Evolutionary conservation across 768 basidiomycete species (phyloP).

Genomic region (Hydnomerulius pinastri): DNA sequence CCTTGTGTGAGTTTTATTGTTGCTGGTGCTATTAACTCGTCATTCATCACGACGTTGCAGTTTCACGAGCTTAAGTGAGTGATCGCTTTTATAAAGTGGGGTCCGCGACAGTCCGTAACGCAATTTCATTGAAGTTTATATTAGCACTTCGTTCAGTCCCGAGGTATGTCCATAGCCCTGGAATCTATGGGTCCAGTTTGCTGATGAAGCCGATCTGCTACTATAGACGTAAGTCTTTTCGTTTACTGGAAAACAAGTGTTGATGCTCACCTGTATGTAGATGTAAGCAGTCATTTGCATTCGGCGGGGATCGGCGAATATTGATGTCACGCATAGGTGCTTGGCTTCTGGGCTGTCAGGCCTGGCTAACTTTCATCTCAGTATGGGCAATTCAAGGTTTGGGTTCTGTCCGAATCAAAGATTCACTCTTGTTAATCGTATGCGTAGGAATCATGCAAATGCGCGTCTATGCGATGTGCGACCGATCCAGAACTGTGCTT

Average conservation of each 20-base stretch:
- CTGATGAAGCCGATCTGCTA: background rate
- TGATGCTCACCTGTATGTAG: background rate
- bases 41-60: background rate
- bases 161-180: background rate
- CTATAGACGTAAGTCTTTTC: background rate
- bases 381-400: slow-evolving; percentile 2
- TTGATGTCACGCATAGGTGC: background rate
- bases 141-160: background rate
- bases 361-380: background rate
- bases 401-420: background rate
- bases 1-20: slow-evolving; percentile 2
- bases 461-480: slow-evolving; percentile 6
- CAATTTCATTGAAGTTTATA: background rate
- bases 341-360: background rate
- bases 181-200: background rate
- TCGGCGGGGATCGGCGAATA: background rate
- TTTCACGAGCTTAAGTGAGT: background rate
- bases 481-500: background rate
- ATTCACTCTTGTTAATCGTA: background rate
- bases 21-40: no score
- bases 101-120: background rate
- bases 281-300: background rate
- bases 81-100: background rate
- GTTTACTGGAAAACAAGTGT: background rate
- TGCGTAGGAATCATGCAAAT: slow-evolving; percentile 4